A percentile compares a stretch with the other conserved stretches of the same genome.
Evolutionary conservation across 129 eudicot genomes (phyloP).

Genomic region (Mikania micrantha): DNA sequence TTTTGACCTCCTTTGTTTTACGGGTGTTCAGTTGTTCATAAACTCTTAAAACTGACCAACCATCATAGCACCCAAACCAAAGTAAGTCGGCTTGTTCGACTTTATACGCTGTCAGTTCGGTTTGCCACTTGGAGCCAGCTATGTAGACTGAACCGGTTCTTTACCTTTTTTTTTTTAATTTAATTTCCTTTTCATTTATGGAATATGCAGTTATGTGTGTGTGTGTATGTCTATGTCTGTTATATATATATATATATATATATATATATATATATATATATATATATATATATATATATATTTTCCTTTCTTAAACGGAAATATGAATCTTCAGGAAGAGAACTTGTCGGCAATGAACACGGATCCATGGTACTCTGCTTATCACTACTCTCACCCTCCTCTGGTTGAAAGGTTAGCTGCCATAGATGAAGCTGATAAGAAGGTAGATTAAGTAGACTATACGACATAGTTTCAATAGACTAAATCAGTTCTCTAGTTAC

Average conservation of each 20-base stretch:
- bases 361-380: constrained; percentile 97
- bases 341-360: constrained; percentile 93
- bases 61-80: not conserved
- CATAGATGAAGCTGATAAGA: constrained; percentile 64
- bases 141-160: not conserved
- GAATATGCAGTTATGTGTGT: not conserved
- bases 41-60: not conserved
- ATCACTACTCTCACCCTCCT: constrained; percentile 96
- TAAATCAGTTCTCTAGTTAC: not conserved
- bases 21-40: not conserved
- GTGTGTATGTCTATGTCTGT: not conserved
- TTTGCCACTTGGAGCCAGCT: not conserved
- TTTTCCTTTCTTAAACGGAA: not conserved
- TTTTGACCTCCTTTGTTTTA: not conserved
- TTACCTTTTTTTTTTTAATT: not conserved
- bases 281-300: not conserved
- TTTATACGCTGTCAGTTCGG: not conserved
- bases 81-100: not conserved
- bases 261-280: too few species aligned
- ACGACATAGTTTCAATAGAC: not conserved
- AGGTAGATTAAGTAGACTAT: constrained; percentile 43
- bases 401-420: constrained; percentile 95
- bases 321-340: constrained; percentile 59
- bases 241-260: not conserved
- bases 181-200: not conserved